These are phyloP conservation scores for Carex pumila DNA, from an alignment of 176 grass and related monocot genomes.

Conservation along the genomic window DNA sequence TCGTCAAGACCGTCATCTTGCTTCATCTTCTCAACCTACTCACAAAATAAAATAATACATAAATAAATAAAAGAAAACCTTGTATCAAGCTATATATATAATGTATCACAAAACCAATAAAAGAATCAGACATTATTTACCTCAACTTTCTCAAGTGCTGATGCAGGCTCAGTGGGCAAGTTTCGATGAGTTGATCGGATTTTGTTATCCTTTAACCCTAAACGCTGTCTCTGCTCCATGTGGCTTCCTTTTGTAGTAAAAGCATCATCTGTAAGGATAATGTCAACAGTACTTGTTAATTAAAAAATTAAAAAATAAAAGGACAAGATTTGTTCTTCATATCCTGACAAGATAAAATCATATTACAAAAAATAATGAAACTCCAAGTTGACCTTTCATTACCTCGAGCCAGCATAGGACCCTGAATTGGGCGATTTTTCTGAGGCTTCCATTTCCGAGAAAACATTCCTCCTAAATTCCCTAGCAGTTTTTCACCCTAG, in stretches of 20 bases:
- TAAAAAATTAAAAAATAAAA: neutral
- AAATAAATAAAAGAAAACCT: neutral
- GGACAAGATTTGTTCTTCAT: neutral
- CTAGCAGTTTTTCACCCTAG: constrained; percentile 80
- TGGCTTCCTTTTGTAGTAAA: constrained; percentile 62
- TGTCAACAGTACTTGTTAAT: neutral
- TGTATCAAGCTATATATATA: neutral
- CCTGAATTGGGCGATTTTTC: constrained; percentile 52
- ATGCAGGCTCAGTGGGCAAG: constrained; percentile 35
- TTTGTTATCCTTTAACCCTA: constrained; percentile 42
- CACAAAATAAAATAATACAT: neutral
- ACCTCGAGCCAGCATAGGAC: constrained; percentile 69
- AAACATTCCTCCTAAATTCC: constrained; percentile 86
- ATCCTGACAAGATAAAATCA: neutral
- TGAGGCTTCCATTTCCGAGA: constrained; percentile 82
- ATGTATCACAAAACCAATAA: neutral
- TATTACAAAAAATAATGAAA: neutral
- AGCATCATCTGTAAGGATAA: constrained; percentile 57
- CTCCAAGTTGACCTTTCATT: constrained; percentile 2
- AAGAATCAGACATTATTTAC: constrained; percentile 24
- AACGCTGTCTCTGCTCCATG: constrained; percentile 63
- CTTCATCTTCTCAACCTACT: constrained; percentile 75
- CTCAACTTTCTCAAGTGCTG: constrained; percentile 67
- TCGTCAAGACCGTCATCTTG: constrained; percentile 78
- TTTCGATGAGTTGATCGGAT: constrained; percentile 32